A percentile compares a stretch with the other conserved stretches of the same genome.
phyloP scores from a whole-genome alignment of 2,329 filamentous ascomycete genomes.

The Emmonsiellopsis sp. region DNA sequence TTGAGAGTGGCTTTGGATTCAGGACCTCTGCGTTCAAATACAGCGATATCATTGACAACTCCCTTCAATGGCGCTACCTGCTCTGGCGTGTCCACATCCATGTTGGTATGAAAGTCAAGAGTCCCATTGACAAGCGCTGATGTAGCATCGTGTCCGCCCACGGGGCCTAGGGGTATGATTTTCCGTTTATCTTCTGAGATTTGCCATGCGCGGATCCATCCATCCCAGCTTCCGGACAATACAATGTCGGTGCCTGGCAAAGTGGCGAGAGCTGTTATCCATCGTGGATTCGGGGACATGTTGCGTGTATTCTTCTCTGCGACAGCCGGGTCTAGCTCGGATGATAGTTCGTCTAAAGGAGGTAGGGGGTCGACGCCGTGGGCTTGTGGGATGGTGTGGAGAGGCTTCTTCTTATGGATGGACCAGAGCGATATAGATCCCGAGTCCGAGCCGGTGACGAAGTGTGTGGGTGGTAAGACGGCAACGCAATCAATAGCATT shows the following conservation, averaged over 20 bases:
- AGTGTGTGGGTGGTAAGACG: constrained; percentile 81
- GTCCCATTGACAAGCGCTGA: constrained; percentile 15
- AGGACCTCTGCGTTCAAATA: constrained; percentile 64
- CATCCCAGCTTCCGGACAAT: constrained; percentile 90
- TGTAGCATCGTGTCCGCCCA: constrained; percentile 36
- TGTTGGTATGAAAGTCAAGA: constrained; percentile 14
- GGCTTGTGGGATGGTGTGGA: constrained; percentile 68
- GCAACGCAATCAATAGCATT: constrained; percentile 88
- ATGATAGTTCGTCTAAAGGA: constrained; percentile 58
- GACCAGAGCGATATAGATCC: constrained; percentile 81
- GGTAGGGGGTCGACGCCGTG: constrained; percentile 75
- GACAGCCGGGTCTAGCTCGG: constrained; percentile 56
- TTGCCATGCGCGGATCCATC: constrained; percentile 74
- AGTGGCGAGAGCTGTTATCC: constrained; percentile 79
- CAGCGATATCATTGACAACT: constrained; percentile 76
- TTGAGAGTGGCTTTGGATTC: constrained; percentile 18
- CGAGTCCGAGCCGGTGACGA: constrained; percentile 90
- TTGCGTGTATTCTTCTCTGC: constrained; percentile 33
- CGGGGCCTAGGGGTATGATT: constrained; percentile 61
- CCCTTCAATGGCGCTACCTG: constrained; percentile 49
- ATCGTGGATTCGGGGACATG: constrained; percentile 59
- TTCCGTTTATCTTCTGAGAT: constrained; percentile 73
- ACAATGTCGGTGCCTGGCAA: constrained; percentile 87
- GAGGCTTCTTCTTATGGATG: constrained; percentile 85
- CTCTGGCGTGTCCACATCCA: constrained; percentile 14